Evolutionary conservation across 257 asterid genomes (phyloP), one percentile per base, ranked within the genome.

Genomic region (Solanum chaucha): DNA sequence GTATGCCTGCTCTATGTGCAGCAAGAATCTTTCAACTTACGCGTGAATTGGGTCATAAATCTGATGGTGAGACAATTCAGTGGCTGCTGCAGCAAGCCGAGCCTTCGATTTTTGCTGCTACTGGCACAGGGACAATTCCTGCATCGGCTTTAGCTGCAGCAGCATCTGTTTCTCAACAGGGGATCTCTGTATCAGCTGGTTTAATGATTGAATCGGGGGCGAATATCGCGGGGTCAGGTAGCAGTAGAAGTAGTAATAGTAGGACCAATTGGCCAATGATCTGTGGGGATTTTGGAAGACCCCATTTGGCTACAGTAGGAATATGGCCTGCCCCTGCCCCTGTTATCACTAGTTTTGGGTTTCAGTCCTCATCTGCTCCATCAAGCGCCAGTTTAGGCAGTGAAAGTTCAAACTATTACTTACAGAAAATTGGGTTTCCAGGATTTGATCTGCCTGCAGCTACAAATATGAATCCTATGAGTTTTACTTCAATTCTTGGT

Each of bases 1-100:
- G 98, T 92, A 94, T 94, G 98, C 98, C 98, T 2, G 98, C 98
- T 30, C 92, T 94, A 0, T 93, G 95, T 81, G 98, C 98, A 6
- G 97, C 98, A 11, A 90, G 98, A 65, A 94, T 94, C 48, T 94
- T 94, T 34, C 96, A 94, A 82, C 91, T 94, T 20, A 94, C 98
- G 28, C 61, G 96, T 38, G 98, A 94, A 90, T 91, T 93, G 89
- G 98, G 98, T 72, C 98, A 94, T 88, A 94, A 94, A 88, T 94
- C 96, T 32, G 98, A 94, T 61, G 97, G 97, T 1, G 97, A 93
- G 85, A 94, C 98, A 11, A 92, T 94, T 28, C 98, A 94, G 93
- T 94, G 98, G 98, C 84, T 94, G 85, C 90, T 94, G 22, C 95
- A 93, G 61, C 98, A 94, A 75, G 95, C 97, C 17, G 98, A 94